Base-by-base conservation (phyloP, 768 basidiomycete genomes). In the Dacryopinax primogenitus region DNA sequence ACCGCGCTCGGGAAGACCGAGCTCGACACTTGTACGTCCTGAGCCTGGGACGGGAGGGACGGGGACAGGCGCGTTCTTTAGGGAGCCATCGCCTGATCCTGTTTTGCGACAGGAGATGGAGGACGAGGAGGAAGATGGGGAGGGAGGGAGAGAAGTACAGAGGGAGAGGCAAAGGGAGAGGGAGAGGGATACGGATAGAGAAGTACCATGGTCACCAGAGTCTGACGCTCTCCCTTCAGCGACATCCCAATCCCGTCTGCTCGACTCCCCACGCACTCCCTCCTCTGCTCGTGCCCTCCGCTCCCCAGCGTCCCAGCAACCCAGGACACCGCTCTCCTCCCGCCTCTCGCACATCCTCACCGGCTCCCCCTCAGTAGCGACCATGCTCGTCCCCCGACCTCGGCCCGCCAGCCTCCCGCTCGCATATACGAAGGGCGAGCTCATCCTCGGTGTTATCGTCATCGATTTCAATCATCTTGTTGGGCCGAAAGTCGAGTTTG, bases 391-490 rank as follows among this genome's bases (percentile, higher is more conserved):
- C 13, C 51, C 51, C 4, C 51, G 51, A 13, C 51, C 51, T 11
- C 51, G 51, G 4, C 51, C 51, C 26, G 51, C 51, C 7, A 4
- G 4, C 13, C 51, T 58, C 51, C 51, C 51, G 23, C 51, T 58
- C 26, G 32, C 51, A 13, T 58, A 58, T 30, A 58, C 51, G 13
- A 13, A 30, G 7, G 51, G 51, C 23, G 51, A 6, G 30, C 76
- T 93, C 23, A 80, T 95, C 16, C 78, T 94, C 3, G 93, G 93
- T 2, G 86, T 95, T 63, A 92, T 90, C 1, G 77, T 96, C n/a
- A 86, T 96, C 34, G 93, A 96, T 72, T 96, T 96, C 73, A 93
- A 96, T 73, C 93, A 96, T 76, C 76, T 93, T 72, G 93, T 92
- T 61, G 96, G 96, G 0, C 96, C 96, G 21, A 86, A 84, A 61